Conservation (phyloP, 768 basidiomycete genomes). For the Tylopilus felleus region DNA sequence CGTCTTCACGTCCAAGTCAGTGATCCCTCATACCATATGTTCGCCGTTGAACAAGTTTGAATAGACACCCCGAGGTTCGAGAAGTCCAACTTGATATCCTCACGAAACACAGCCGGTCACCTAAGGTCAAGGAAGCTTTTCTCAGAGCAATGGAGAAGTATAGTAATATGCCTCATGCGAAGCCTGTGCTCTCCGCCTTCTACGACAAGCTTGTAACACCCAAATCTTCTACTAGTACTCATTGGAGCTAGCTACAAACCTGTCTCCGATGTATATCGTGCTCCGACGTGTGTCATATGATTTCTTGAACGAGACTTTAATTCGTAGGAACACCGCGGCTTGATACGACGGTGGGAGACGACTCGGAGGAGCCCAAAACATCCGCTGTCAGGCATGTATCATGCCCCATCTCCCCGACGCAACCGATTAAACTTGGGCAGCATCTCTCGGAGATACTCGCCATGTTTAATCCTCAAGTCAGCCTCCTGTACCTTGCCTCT, state of each 20-base stretch:
- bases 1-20: conserved; percentile 26
- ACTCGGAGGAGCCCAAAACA: neutral
- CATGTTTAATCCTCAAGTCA: conserved; percentile 82
- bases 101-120: neutral
- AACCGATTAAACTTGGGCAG: conserved; percentile 84
- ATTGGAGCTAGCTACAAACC: neutral
- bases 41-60: neutral
- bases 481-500: conserved; percentile 79
- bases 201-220: conserved; percentile 13
- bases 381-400: conserved; percentile 2
- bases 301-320: neutral
- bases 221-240: no score
- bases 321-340: no score
- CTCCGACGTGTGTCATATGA: neutral
- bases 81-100: conserved; percentile 17
- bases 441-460: conserved; percentile 90
- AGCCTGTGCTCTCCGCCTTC: conserved; percentile 13
- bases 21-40: neutral
- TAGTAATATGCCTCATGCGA: conserved; percentile 5
- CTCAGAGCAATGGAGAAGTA: conserved; percentile 6
- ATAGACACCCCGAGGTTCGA: conserved; percentile 18
- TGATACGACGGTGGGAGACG: no score
- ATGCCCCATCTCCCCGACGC: conserved; percentile 55
- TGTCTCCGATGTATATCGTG: neutral
- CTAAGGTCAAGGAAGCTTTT: conserved; percentile 15